A percentile compares a stretch with the other conserved stretches of the same genome.
phyloP scores from a whole-genome alignment of 2,329 filamentous ascomycete species.

The Sporothrix pseudoabietina region DNA sequence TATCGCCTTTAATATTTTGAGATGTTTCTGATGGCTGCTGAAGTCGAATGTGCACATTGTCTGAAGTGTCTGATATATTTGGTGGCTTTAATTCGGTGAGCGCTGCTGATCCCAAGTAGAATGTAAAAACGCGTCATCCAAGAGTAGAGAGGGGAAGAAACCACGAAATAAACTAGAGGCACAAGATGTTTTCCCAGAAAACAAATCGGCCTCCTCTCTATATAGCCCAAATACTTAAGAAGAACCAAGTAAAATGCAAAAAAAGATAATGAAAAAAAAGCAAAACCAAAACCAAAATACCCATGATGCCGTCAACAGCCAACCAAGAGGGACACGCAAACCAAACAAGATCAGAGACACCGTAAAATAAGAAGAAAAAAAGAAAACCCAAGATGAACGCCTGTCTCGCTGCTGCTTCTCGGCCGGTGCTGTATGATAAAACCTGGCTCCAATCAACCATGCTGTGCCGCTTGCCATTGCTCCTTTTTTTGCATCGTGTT shows the following conservation, averaged over 20 bases:
- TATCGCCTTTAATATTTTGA: neutral
- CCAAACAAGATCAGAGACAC: neutral
- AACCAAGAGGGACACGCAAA: neutral
- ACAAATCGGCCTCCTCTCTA: neutral
- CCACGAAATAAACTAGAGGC: neutral
- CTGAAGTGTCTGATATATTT: neutral
- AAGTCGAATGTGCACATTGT: neutral
- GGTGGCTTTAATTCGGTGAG: neutral
- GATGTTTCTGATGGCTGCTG: neutral
- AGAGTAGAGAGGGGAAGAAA: neutral
- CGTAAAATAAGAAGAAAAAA: neutral
- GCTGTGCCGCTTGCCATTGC: no score
- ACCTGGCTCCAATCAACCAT: constrained; percentile 8
- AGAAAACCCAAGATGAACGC: constrained; percentile 17
- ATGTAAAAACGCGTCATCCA: neutral
- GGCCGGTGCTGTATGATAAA: constrained; percentile 13
- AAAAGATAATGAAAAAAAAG: neutral
- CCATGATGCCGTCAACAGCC: constrained; percentile 6
- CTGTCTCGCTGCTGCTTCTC: constrained; percentile 15
- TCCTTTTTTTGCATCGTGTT: constrained; percentile 1
- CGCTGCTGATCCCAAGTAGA: neutral
- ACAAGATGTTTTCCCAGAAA: constrained; percentile 9
- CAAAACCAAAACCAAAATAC: neutral
- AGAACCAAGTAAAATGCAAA: neutral
- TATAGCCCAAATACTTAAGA: neutral